These are phyloP conservation scores for Globisporangium camurandrum DNA, from an alignment of 352 stramenopile species.

Conservation along the genomic window DNA sequence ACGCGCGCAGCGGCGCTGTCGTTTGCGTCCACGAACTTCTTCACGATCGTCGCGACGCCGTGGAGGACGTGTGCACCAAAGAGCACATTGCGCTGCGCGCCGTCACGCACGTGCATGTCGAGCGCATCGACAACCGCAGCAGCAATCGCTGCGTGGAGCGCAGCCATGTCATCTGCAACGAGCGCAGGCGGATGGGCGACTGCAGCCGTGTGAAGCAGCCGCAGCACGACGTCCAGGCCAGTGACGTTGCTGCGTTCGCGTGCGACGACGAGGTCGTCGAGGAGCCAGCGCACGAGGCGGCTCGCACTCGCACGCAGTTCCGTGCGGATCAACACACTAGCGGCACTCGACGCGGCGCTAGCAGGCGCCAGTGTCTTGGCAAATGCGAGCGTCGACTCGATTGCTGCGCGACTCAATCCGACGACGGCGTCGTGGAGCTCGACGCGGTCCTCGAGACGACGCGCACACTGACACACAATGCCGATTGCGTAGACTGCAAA, in stretches of 20 bases:
- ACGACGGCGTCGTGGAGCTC: slow-evolving; percentile 24
- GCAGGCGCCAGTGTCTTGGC: slow-evolving; percentile 19
- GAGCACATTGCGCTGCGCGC: slow-evolving; percentile 13
- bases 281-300: slow-evolving; percentile 31
- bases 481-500: slow-evolving; percentile 26
- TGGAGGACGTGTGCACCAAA: slow-evolving; percentile 22
- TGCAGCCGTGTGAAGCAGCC: slow-evolving; percentile 29
- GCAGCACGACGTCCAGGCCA: slow-evolving; percentile 26
- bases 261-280: slow-evolving; percentile 23
- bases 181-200: slow-evolving; percentile 24
- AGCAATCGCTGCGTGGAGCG: slow-evolving; percentile 34
- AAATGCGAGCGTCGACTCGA: slow-evolving; percentile 32
- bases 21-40: slow-evolving; percentile 36
- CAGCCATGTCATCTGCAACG: slow-evolving; percentile 17
- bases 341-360: neutral
- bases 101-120: slow-evolving; percentile 9
- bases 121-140: slow-evolving; percentile 16
- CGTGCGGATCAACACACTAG: neutral
- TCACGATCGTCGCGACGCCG: slow-evolving; percentile 24
- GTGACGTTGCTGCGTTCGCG: slow-evolving; percentile 9
- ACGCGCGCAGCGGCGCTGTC: slow-evolving; percentile 26
- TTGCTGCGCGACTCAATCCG: slow-evolving; percentile 30
- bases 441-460: slow-evolving; percentile 8
- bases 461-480: slow-evolving; percentile 29
- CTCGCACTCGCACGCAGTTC: slow-evolving; percentile 23